Evolutionary conservation across 176 grass and related monocot species (phyloP).

Genomic region (Miscanthus lutarioriparius): DNA sequence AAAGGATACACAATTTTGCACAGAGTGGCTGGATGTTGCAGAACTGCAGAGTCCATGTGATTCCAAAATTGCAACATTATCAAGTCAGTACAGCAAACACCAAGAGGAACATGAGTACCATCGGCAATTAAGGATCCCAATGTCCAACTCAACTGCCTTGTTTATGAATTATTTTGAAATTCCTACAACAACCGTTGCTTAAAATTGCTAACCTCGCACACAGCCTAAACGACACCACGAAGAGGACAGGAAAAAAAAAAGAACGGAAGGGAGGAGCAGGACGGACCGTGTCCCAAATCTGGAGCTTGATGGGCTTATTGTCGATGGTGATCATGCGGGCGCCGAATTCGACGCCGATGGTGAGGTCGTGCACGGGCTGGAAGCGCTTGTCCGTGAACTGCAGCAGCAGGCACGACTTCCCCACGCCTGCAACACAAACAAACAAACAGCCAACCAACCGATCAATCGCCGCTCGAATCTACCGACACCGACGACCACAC

Average conservation of each 20-base stretch:
- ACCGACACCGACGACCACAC: too few species aligned
- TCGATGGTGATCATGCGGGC: constrained; percentile 77
- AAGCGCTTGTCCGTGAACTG: constrained; percentile 81
- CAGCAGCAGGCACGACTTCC: constrained; percentile 78
- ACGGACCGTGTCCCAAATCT: constrained; percentile 82
- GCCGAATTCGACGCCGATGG: constrained; percentile 80
- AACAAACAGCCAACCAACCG: background rate
- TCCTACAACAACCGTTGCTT: background rate
- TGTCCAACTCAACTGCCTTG: background rate
- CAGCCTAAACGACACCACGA: background rate
- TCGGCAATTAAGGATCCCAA: background rate
- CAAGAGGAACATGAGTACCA: background rate
- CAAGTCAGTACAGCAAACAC: background rate
- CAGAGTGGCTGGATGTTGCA: background rate
- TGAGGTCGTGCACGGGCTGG: constrained; percentile 78
- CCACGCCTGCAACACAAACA: constrained; percentile 49
- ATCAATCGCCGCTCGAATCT: background rate
- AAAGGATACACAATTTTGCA: background rate
- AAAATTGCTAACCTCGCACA: background rate
- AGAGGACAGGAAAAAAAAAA: too few species aligned
- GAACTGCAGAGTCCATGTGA: background rate
- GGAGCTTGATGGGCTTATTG: constrained; percentile 76
- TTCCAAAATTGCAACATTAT: background rate
- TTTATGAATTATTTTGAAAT: background rate
- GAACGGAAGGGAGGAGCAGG: background rate